Conservation (phyloP, 1,284 basidiomycete genomes). For the Mycosarcoma mackinlayi region DNA sequence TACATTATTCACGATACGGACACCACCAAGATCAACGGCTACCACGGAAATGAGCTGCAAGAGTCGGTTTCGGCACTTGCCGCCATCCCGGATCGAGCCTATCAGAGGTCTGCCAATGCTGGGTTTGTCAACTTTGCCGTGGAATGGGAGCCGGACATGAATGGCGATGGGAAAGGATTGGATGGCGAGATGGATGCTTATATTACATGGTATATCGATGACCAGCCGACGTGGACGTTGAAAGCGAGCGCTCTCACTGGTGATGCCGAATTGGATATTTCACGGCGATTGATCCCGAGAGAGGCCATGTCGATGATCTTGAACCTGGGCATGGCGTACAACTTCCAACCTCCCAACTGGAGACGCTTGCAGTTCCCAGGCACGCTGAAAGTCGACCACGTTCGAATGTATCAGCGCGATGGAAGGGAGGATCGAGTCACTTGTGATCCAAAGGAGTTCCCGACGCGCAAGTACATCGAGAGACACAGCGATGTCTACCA, state of each 20-base stretch:
- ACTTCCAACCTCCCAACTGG: conserved; percentile 60
- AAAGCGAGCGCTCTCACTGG: conserved; percentile 40
- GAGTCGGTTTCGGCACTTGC: conserved; percentile 65
- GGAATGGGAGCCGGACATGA: conserved; percentile 65
- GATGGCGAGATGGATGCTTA: conserved; percentile 63
- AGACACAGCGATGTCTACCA: conserved; percentile 60
- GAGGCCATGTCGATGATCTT: conserved; percentile 66
- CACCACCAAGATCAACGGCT: conserved; percentile 55
- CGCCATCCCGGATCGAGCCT: conserved; percentile 58
- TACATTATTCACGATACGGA: conserved; percentile 44
- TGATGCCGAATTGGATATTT: conserved; percentile 46
- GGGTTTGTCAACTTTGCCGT: conserved; percentile 59
- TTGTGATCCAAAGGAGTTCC: conserved; percentile 63
- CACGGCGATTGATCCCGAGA: conserved; percentile 50
- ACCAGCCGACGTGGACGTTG: conserved; percentile 62
- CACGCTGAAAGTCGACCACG: conserved; percentile 55
- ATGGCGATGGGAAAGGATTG: conserved; percentile 57
- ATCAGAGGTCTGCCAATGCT: conserved; percentile 5
- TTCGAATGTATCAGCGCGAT: conserved; percentile 61
- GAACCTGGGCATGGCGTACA: conserved; percentile 62
- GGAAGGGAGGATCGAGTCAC: conserved; percentile 38
- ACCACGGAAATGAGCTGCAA: conserved; percentile 64
- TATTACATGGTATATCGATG: conserved; percentile 63
- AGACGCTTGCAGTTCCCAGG: conserved; percentile 48
- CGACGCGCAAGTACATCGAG: conserved; percentile 63